phyloP scores from a whole-genome alignment of 2,329 filamentous ascomycete genomes.

The Aspergillus chevalieri region DNA sequence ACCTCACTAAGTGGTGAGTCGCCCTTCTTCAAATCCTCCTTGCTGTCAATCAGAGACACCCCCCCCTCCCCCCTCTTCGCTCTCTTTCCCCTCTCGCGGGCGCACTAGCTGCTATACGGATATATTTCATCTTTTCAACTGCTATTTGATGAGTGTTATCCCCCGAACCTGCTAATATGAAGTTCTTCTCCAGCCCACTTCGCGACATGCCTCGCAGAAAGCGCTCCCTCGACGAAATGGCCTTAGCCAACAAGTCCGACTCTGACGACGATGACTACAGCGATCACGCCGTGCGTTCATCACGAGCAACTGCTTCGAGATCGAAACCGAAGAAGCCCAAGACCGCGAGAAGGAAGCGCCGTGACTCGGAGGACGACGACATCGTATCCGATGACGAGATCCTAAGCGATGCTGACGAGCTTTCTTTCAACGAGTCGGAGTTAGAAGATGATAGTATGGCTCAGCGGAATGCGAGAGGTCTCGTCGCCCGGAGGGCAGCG shows the following conservation, averaged over 20 bases:
- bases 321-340: slow-evolving; percentile 30
- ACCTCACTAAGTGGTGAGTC: not conserved
- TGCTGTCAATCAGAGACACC: not conserved
- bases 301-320: slow-evolving; percentile 21
- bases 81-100: not conserved
- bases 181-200: not conserved
- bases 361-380: slow-evolving; percentile 43
- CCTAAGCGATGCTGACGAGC: slow-evolving; percentile 36
- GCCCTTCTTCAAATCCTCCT: not conserved
- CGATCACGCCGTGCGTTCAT: slow-evolving; percentile 27
- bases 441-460: slow-evolving; percentile 35
- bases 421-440: slow-evolving; percentile 42
- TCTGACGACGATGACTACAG: slow-evolving; percentile 42
- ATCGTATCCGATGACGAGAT: slow-evolving; percentile 34
- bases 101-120: not conserved
- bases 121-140: not conserved
- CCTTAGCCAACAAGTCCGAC: slow-evolving; percentile 37
- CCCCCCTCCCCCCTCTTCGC: not conserved
- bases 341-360: slow-evolving; percentile 33
- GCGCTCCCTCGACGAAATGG: slow-evolving; percentile 39
- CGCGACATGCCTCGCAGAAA: slow-evolving; percentile 32
- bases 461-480: slow-evolving; percentile 53
- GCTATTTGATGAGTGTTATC: not conserved
- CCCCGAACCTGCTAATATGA: not conserved
- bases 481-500: slow-evolving; percentile 50